A percentile compares a stretch with the other conserved stretches of the same genome.
phyloP scores from a whole-genome alignment of 2,329 filamentous ascomycete species.

The Arthrobotrys sinensis region DNA sequence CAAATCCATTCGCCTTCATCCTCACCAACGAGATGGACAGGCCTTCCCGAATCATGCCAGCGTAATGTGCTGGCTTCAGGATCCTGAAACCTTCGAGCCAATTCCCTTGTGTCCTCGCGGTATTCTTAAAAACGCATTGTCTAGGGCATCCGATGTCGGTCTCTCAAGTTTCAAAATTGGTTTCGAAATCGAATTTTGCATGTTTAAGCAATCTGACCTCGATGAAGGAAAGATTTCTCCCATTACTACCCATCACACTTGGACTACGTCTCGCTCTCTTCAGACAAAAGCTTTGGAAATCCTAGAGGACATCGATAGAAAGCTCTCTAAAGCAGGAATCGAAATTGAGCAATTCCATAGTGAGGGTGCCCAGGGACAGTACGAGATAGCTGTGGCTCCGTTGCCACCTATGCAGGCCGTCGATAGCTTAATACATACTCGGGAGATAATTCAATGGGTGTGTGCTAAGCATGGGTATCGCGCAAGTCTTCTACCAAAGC shows the following conservation, averaged over 20 bases:
- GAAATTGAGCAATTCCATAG: slow-evolving; percentile 81
- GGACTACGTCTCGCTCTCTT: slow-evolving; percentile 77
- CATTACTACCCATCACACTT: slow-evolving; percentile 77
- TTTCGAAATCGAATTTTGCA: slow-evolving; percentile 86
- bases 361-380: slow-evolving; percentile 81
- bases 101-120: slow-evolving; percentile 76
- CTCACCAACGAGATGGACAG: slow-evolving; percentile 39
- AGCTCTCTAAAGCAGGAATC: slow-evolving; percentile 76
- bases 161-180: slow-evolving; percentile 76
- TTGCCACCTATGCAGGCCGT: slow-evolving; percentile 77
- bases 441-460: slow-evolving; percentile 78
- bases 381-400: slow-evolving; percentile 80
- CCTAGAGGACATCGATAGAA: slow-evolving; percentile 77
- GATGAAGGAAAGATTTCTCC: slow-evolving; percentile 68
- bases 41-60: slow-evolving; percentile 53
- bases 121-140: slow-evolving; percentile 73
- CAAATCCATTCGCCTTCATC: slow-evolving; percentile 40
- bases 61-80: slow-evolving; percentile 62
- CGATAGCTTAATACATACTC: slow-evolving; percentile 79
- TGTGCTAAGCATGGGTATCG: slow-evolving; percentile 76
- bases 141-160: slow-evolving; percentile 71
- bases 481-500: slow-evolving; percentile 82
- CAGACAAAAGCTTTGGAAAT: slow-evolving; percentile 74
- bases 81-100: slow-evolving; percentile 35
- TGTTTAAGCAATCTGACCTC: slow-evolving; percentile 72